phyloP scores from a whole-genome alignment of 2,329 filamentous ascomycete genomes.

The Calonectria honghensis region DNA sequence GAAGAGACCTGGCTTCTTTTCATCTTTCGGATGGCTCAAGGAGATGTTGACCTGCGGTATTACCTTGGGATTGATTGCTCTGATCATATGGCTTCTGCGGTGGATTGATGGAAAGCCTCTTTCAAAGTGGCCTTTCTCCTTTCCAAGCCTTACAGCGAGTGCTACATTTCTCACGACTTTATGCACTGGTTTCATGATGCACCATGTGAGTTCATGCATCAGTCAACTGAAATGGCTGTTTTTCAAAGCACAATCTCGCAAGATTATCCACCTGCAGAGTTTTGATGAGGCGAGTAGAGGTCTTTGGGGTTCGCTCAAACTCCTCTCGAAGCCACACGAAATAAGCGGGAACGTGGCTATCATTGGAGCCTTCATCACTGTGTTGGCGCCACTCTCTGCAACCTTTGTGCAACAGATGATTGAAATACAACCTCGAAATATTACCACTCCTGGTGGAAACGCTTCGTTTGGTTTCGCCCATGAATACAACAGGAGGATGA shows the following conservation, averaged over 20 bases:
- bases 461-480: conserved; percentile 1
- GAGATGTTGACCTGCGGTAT: neutral
- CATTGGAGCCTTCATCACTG: neutral
- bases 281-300: conserved; percentile 4
- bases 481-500: no score
- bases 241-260: neutral
- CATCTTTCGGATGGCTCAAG: neutral
- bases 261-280: neutral
- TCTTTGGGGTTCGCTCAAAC: neutral
- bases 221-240: conserved; percentile 4
- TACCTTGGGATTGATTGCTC: neutral
- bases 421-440: neutral
- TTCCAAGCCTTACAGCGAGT: neutral
- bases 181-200: conserved; percentile 3
- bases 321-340: neutral
- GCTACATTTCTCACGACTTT: neutral
- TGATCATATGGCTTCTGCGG: neutral
- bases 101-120: neutral
- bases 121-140: neutral
- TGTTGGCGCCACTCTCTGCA: neutral
- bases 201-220: neutral
- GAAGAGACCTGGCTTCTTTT: neutral
- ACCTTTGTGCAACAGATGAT: neutral
- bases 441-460: neutral
- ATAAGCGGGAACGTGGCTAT: neutral